A percentile compares a stretch with the other conserved stretches of the same genome.
These are phyloP conservation scores for Melanogaster broomeanus DNA, from an alignment of 768 basidiomycete species.

Conservation along the genomic window DNA sequence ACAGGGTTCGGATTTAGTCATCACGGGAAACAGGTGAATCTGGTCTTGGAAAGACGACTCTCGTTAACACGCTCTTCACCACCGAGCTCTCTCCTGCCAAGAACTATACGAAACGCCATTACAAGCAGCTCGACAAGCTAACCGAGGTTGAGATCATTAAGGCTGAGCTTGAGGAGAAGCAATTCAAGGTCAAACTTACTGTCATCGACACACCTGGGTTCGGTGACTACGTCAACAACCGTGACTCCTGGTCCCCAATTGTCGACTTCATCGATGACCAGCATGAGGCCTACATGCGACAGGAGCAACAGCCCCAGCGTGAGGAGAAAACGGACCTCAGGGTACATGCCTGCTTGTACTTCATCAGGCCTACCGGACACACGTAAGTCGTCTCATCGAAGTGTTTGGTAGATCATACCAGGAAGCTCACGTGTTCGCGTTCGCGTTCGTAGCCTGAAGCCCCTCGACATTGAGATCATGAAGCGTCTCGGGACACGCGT, in stretches of 20 bases:
- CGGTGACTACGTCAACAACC: slow-evolving; percentile 99
- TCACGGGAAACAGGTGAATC: slow-evolving; percentile 76
- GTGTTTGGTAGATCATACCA: background rate
- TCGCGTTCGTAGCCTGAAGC: slow-evolving; percentile 63
- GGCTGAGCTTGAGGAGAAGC: slow-evolving; percentile 98
- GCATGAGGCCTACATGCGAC: slow-evolving; percentile 94
- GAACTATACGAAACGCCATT: slow-evolving; percentile 86
- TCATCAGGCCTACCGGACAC: slow-evolving; percentile 94
- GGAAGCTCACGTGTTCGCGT: slow-evolving; percentile 4
- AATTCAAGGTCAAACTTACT: slow-evolving; percentile 98
- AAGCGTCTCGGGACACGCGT: slow-evolving; percentile 97
- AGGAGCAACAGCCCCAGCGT: slow-evolving; percentile 98
- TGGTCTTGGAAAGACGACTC: slow-evolving; percentile 94
- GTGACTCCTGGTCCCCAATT: slow-evolving; percentile 97
- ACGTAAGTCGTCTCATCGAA: slow-evolving; percentile 59
- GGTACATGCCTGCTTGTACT: slow-evolving; percentile 96
- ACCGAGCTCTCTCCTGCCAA: slow-evolving; percentile 92
- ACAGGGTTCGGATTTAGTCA: background rate
- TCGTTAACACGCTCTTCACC: slow-evolving; percentile 98
- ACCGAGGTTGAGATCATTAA: slow-evolving; percentile 99
- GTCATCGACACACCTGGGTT: slow-evolving; percentile 99
- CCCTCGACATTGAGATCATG: slow-evolving; percentile 99
- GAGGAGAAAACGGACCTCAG: slow-evolving; percentile 92
- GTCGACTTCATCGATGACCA: slow-evolving; percentile 98
- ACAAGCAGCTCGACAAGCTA: slow-evolving; percentile 98